Conservation (phyloP, 2,329 filamentous ascomycete genomes). For the Cylindrodendrum hubeiense region DNA sequence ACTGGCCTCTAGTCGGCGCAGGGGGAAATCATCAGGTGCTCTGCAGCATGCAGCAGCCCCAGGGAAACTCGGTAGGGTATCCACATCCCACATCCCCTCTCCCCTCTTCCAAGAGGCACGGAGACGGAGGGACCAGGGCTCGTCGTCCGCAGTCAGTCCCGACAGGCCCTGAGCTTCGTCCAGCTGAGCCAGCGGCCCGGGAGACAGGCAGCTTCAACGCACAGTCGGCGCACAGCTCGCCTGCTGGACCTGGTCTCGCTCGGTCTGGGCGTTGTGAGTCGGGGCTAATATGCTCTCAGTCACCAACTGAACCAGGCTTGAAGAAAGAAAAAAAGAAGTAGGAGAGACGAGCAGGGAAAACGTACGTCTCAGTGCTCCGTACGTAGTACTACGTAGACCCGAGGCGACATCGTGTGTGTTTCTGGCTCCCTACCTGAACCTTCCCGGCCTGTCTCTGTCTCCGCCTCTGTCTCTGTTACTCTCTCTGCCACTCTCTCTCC, state of each 20-base stretch:
- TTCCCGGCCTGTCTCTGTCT: background rate
- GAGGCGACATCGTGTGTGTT: background rate
- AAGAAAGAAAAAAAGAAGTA: slow-evolving; percentile 10
- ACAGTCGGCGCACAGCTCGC: slow-evolving; percentile 36
- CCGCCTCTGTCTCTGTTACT: too few relatives aligned
- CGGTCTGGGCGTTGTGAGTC: slow-evolving; percentile 18
- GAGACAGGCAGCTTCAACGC: slow-evolving; percentile 27
- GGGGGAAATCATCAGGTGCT: slow-evolving; percentile 39
- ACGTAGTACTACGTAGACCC: too few relatives aligned
- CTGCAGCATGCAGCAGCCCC: slow-evolving; percentile 32
- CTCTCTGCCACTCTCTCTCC: background rate
- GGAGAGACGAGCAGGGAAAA: background rate
- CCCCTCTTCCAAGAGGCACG: too few relatives aligned
- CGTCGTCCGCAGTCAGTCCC: background rate
- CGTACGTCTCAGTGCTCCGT: background rate
- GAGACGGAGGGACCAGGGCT: too few relatives aligned
- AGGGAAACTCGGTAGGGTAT: background rate
- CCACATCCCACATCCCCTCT: slow-evolving; percentile 13
- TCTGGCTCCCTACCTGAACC: background rate
- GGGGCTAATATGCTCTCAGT: slow-evolving; percentile 15
- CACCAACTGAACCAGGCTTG: slow-evolving; percentile 13
- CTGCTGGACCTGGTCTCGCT: slow-evolving; percentile 30
- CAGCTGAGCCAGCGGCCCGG: slow-evolving; percentile 15
- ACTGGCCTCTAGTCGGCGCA: slow-evolving; percentile 27
- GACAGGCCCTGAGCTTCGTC: background rate